phyloP scores from a whole-genome alignment of 2,329 filamentous ascomycete species.

The Incumbomyces lentus region DNA sequence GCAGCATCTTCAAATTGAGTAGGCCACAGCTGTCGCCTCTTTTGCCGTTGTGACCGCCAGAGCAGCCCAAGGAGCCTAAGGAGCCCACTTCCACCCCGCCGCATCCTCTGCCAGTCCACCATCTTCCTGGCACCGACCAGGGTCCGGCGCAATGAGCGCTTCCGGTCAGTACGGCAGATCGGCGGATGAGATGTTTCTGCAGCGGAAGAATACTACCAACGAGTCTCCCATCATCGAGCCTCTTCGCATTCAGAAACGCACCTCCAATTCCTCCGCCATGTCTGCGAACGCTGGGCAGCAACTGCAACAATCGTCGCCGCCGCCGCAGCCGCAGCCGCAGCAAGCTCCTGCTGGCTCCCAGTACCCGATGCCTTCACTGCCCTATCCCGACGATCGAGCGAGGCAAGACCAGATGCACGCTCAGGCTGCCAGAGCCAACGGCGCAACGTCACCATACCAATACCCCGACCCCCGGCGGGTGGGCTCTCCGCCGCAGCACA shows the following conservation, averaged over 20 bases:
- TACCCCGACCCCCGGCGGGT: conserved; percentile 34
- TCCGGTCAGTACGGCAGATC: conserved; percentile 51
- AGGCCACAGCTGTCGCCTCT: background rate
- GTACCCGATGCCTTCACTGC: conserved; percentile 57
- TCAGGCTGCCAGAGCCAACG: conserved; percentile 17
- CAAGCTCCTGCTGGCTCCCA: conserved; percentile 46
- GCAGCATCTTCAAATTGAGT: background rate
- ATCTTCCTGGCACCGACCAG: background rate
- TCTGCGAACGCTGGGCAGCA: conserved; percentile 28
- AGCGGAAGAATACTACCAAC: conserved; percentile 42
- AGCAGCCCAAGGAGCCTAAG: background rate
- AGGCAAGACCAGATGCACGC: conserved; percentile 32
- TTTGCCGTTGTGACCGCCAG: background rate
- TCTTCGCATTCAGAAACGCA: conserved; percentile 70
- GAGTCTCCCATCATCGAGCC: conserved; percentile 69
- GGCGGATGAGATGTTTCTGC: conserved; percentile 75
- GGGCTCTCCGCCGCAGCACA: conserved; percentile 16
- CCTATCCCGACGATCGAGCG: conserved; percentile 60
- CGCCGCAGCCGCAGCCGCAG: conserved; percentile 28
- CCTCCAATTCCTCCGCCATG: conserved; percentile 47
- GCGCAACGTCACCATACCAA: conserved; percentile 33
- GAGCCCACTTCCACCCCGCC: conserved; percentile 5
- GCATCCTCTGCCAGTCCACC: background rate
- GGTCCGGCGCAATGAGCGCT: conserved; percentile 31
- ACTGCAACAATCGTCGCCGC: background rate